Evolutionary conservation across 805 yeast species (phyloP), one percentile per base, ranked within the genome.

Genomic region (Yamadazyma phyllophila): DNA sequence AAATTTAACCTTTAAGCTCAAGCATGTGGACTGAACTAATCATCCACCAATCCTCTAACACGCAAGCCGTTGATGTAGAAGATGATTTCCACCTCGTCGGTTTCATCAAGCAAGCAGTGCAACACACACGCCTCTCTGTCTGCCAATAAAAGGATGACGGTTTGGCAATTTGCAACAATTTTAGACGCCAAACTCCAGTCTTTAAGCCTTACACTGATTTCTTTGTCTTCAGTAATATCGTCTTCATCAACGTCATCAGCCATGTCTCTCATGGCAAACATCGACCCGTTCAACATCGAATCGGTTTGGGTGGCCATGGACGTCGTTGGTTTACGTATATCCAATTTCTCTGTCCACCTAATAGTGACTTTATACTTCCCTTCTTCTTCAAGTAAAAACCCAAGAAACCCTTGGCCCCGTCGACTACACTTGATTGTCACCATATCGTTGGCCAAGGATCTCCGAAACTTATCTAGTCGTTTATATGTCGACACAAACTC

Each of bases 111-210:
- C 46, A 77, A 71, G 52, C 91, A 83, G 58, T 83, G 88, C 38
- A 87, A 65, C 0, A 82, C 81, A 47, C 86, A 76, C 2, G 81
- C 81, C 45, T 80, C 80, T 35, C 73, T 68, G 16, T 81, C 76
- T 7, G 82, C 71, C 20, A 87, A 67, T 29, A 83, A 74, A 35
- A 87, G 59, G 7, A 83, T 75, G 41, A 83, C 78, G 6, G 80
- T 79, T 46, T 80, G 78, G 57, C 88, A 82, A 2, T 77, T 67
- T 26, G 80, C 81, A 40, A 83, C 80, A 31, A 86, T 69, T 56
- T 70, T 77, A 4, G 82, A 69, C 1, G 88, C 86, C 49, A 80
- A 65, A 54, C 73, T 81, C 92, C 92, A 86, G 59, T 85, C 88
- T 54, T 70, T 77, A 17, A 80, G 64, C 53, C 73, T 73, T 26